These are phyloP conservation scores for Pittosporum tobira DNA, from an alignment of 129 eudicot species.

Conservation along the genomic window DNA sequence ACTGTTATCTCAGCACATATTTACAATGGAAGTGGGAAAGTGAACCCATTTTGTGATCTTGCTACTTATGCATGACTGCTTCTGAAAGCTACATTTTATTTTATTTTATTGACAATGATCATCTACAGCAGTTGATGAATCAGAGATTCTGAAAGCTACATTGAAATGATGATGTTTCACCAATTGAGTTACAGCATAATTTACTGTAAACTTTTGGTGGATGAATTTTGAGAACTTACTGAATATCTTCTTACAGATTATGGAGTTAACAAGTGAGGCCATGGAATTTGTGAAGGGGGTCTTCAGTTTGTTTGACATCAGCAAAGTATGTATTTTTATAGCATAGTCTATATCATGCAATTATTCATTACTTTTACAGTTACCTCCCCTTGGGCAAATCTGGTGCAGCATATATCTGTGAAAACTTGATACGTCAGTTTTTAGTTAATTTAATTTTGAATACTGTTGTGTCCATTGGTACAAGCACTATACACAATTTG, in stretches of 20 bases:
- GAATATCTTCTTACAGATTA: slow-evolving; percentile 45
- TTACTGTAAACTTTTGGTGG: neutral
- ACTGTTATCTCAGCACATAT: neutral
- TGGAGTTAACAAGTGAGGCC: slow-evolving; percentile 80
- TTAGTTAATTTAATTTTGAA: too few species aligned
- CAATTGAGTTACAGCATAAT: neutral
- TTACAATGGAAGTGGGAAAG: neutral
- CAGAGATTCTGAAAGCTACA: too few species aligned
- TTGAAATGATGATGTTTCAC: neutral
- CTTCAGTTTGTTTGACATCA: slow-evolving; percentile 64
- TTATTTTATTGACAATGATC: too few species aligned
- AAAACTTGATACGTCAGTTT: too few species aligned
- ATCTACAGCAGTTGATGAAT: too few species aligned
- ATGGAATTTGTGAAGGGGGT: slow-evolving; percentile 72
- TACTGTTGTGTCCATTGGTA: too few species aligned
- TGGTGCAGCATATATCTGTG: too few species aligned
- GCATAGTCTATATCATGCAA: neutral
- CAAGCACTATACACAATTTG: too few species aligned
- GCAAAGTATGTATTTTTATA: slow-evolving; percentile 42
- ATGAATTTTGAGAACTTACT: neutral
- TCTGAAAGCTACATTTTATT: too few species aligned
- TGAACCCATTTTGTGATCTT: neutral
- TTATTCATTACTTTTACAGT: neutral
- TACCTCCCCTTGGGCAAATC: too few species aligned
- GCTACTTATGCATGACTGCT: neutral